These are phyloP conservation scores for Neurospora sp. DNA, from an alignment of 495 filamentous ascomycete genomes.

Conservation along the genomic window DNA sequence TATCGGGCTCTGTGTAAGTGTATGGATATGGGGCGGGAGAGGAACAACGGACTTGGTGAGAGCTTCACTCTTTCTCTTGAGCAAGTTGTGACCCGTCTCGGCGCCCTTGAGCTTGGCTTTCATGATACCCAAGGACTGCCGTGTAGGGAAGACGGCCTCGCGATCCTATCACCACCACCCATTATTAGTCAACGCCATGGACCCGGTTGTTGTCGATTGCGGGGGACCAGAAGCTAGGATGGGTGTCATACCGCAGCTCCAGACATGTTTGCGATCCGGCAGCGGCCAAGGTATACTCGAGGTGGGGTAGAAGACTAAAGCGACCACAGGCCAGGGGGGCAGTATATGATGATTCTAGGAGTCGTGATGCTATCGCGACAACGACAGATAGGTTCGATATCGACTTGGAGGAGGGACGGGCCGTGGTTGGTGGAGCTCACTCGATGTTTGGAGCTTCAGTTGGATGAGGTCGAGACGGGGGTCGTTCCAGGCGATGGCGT, in stretches of 20 bases:
- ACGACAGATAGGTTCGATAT: not conserved
- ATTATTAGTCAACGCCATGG: constrained; percentile 11
- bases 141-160: constrained; percentile 95
- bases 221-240: not conserved
- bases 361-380: not conserved
- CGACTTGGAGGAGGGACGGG: not conserved
- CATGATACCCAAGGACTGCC: constrained; percentile 94
- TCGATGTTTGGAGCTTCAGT: not conserved
- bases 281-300: not conserved
- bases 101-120: constrained; percentile 98
- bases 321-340: not conserved
- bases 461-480: not conserved
- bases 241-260: constrained; percentile 44
- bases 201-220: not conserved
- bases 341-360: not conserved
- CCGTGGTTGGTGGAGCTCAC: not conserved
- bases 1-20: not conserved
- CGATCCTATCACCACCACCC: constrained; percentile 46
- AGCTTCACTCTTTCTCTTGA: constrained; percentile 91
- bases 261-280: constrained; percentile 39
- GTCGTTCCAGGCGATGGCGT: not conserved
- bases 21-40: not conserved
- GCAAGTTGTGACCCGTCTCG: constrained; percentile 73
- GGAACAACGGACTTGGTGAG: constrained; percentile 59
- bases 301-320: not conserved